A percentile compares a stretch with the other conserved stretches of the same genome.
phyloP scores from a whole-genome alignment of 2,329 filamentous ascomycete genomes.

The Venturia oleaginea region DNA sequence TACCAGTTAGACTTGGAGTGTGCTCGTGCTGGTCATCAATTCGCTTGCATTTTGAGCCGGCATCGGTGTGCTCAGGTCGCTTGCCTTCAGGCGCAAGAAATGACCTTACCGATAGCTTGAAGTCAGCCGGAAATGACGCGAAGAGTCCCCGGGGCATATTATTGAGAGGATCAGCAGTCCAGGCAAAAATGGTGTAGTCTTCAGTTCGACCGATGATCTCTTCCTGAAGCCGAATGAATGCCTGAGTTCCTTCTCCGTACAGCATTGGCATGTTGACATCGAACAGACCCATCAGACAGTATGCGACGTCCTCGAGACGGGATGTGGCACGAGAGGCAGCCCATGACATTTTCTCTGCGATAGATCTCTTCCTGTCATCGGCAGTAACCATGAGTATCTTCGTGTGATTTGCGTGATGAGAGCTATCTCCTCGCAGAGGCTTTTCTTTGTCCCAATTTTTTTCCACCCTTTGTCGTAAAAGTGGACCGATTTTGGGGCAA shows the following conservation, averaged over 20 bases:
- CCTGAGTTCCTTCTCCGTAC: conserved; percentile 13
- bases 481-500: background rate
- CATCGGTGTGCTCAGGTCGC: background rate
- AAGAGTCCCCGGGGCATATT: conserved; percentile 7
- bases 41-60: background rate
- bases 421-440: background rate
- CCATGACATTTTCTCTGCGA: conserved; percentile 15
- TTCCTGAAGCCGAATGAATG: conserved; percentile 13
- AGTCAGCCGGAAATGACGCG: conserved; percentile 4
- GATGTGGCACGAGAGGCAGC: conserved; percentile 9
- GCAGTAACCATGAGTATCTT: background rate
- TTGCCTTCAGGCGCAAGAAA: background rate
- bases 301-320: conserved; percentile 13
- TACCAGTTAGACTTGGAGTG: background rate
- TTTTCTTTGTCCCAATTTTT: background rate
- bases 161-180: conserved; percentile 1
- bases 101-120: background rate
- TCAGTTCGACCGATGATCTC: conserved; percentile 11
- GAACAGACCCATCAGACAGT: conserved; percentile 14
- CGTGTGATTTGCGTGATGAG: conserved; percentile 3
- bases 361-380: background rate
- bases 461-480: conserved; percentile 7
- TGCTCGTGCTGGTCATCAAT: background rate
- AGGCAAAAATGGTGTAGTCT: conserved; percentile 15
- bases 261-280: conserved; percentile 14